phyloP scores from a whole-genome alignment of 108 stramenopile species.

The Thalassiosira profunda region DNA sequence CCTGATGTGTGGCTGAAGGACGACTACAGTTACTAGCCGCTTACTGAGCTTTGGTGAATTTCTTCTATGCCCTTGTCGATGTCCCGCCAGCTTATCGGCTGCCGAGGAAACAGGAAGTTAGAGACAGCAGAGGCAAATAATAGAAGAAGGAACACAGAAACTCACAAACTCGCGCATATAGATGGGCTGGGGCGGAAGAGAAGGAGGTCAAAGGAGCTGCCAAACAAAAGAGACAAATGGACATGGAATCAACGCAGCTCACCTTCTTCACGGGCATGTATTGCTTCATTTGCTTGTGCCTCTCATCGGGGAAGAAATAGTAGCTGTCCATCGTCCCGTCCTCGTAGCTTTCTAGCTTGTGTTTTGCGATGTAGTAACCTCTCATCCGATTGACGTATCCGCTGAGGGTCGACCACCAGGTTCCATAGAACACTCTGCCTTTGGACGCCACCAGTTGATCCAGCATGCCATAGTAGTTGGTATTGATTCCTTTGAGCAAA shows the following conservation, averaged over 20 bases:
- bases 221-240: no score
- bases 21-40: no score
- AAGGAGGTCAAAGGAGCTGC: no score
- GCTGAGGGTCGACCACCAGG: slow-evolving; percentile 91
- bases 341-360: slow-evolving; percentile 61
- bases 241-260: no score
- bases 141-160: no score
- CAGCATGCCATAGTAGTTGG: slow-evolving; percentile 92
- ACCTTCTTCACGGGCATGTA: no score
- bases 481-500: slow-evolving; percentile 65
- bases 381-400: slow-evolving; percentile 91
- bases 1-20: slow-evolving; percentile 50
- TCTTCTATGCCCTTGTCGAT: slow-evolving; percentile 61
- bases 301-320: slow-evolving; percentile 66
- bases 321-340: slow-evolving; percentile 52
- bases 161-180: no score
- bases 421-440: slow-evolving; percentile 86
- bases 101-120: no score
- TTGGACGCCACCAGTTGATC: slow-evolving; percentile 87
- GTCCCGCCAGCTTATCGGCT: slow-evolving; percentile 77
- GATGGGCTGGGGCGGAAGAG: no score
- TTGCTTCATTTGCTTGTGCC: slow-evolving; percentile 50
- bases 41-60: no score
- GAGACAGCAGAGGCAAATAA: no score
- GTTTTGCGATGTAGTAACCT: slow-evolving; percentile 72